Conservation (phyloP, 2,329 filamentous ascomycete genomes). For the Dothiorella sarmentorum region DNA sequence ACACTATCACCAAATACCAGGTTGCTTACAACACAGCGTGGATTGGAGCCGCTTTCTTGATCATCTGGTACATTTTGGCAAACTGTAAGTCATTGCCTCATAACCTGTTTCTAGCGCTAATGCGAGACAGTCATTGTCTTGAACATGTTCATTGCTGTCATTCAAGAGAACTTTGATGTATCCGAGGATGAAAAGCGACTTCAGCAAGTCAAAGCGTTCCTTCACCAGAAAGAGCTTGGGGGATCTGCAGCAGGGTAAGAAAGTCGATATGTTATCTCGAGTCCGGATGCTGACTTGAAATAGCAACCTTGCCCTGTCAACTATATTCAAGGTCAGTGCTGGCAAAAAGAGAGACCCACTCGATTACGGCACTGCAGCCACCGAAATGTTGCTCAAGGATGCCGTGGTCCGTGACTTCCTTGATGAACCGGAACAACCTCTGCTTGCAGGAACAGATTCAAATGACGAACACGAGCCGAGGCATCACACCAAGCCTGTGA, state of each 20-base stretch:
- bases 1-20: conserved; percentile 71
- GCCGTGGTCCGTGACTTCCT: conserved; percentile 93
- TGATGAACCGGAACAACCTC: conserved; percentile 59
- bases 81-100: conserved; percentile 51
- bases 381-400: conserved; percentile 96
- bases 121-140: conserved; percentile 66
- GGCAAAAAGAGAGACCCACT: conserved; percentile 71
- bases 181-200: conserved; percentile 97
- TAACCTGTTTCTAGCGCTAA: conserved; percentile 19
- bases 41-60: conserved; percentile 87
- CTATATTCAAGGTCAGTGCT: conserved; percentile 59
- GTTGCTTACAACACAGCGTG: conserved; percentile 69
- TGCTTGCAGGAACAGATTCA: conserved; percentile 1
- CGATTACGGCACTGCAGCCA: conserved; percentile 85
- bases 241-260: conserved; percentile 30
- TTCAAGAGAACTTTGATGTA: conserved; percentile 98
- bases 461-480: neutral
- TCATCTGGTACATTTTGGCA: conserved; percentile 91
- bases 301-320: conserved; percentile 67
- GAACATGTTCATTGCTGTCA: conserved; percentile 99
- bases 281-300: too few species aligned
- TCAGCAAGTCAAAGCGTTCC: conserved; percentile 91
- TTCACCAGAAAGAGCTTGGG: conserved; percentile 84
- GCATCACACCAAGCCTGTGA: conserved; percentile 33
- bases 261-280: too few species aligned